Evolutionary conservation across 2,329 filamentous ascomycete species (phyloP), one percentile per base, ranked within the genome.

Genomic region (Verticillium klebahnii): DNA sequence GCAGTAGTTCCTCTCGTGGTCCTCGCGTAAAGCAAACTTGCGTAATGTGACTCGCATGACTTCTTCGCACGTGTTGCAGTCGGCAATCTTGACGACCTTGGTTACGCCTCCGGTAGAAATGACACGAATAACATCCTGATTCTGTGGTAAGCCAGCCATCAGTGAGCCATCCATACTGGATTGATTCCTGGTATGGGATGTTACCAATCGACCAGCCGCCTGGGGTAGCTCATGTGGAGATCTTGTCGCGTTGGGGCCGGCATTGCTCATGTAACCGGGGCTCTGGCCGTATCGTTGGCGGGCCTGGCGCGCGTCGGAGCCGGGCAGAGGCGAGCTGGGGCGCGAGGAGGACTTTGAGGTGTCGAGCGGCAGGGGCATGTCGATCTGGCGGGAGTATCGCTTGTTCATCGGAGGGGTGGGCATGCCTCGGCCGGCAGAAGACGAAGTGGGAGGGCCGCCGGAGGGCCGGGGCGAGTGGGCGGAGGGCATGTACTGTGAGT

Each of bases 1-100:
- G 79, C 93, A 97, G 77, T 97, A 98, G 71, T 96, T 97, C 69
- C 93, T 87, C 73, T 95, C 91, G 70, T 97, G 93, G 65, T 94
- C 91, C 71, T 97, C 93, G 25, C 93, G 91, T 34, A 97, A 83
- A 50, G 89, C 88, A 66, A 97, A 91, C 74, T 98, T 98, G 67
- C 90, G 87, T 55, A 98, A 78, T 0, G 95, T 96, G 64, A 92
- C 90, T 56, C 93, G 85, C 81, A 97, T 94, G 59, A 98, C 91
- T 67, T 98, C 93, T 70, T 97, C 95, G 64, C 92, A 91, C 5
- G 90, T 95, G 71, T 89, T 93, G 82, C 93, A 97, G 66, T 91
- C 91, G 66, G 92, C 90, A 67, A 98, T 93, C 74, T 95, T 95
- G 71, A 99, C 88, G 29, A 97, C 93, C 71, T 96, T 97, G 57